phyloP scores from a whole-genome alignment of 768 basidiomycete species.

The Boletales sp. region DNA sequence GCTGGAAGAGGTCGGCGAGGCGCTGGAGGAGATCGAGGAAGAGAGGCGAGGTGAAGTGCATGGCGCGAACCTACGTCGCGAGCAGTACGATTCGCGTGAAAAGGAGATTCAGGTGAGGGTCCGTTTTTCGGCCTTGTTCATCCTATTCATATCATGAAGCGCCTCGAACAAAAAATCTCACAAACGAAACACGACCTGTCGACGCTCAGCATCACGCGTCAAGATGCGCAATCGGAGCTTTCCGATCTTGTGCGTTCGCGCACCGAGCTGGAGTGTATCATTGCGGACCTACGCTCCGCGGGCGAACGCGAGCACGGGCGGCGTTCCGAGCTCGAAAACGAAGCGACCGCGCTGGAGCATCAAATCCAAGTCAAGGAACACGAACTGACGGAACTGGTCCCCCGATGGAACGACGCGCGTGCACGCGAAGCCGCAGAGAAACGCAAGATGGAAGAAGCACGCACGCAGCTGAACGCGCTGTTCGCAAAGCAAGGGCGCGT shows the following conservation, averaged over 20 bases:
- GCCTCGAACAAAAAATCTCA: constrained; percentile 68
- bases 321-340: constrained; percentile 58
- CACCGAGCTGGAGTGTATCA: constrained; percentile 82
- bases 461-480: constrained; percentile 65
- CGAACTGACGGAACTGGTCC: constrained; percentile 58
- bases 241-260: constrained; percentile 80
- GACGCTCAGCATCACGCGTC: constrained; percentile 64
- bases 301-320: constrained; percentile 62
- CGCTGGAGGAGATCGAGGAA: constrained; percentile 81
- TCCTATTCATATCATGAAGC: constrained; percentile 38
- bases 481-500: constrained; percentile 90
- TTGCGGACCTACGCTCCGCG: constrained; percentile 72
- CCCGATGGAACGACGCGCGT: constrained; percentile 65
- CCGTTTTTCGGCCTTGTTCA: neutral
- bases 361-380: constrained; percentile 61
- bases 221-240: constrained; percentile 78
- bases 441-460: constrained; percentile 69
- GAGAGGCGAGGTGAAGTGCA: constrained; percentile 83
- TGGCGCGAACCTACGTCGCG: constrained; percentile 74
- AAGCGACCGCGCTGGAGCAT: constrained; percentile 58
- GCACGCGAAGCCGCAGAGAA: constrained; percentile 51
- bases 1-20: constrained; percentile 81
- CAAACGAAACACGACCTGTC: constrained; percentile 67
- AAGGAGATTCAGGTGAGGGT: constrained; percentile 73
- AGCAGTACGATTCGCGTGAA: constrained; percentile 80